Base-by-base conservation (phyloP, 495 filamentous ascomycete species). In the Penicillium cinerascens region DNA sequence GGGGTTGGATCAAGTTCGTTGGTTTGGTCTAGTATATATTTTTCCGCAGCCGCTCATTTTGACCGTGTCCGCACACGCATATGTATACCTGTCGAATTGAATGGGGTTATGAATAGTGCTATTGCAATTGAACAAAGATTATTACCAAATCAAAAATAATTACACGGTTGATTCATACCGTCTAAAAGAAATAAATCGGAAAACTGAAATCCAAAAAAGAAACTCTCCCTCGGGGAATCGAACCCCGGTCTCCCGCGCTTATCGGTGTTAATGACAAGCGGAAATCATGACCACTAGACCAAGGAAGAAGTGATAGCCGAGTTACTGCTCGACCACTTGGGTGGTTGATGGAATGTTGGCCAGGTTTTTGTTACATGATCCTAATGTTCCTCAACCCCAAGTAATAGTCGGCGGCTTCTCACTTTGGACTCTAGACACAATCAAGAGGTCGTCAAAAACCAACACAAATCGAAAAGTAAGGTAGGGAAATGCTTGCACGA, bases 221-320 rank as follows among this genome's bases (percentile, higher is more conserved):
- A 64, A 66, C 67, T 70, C 67, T 70, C 67, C 63, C 59, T 67
- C 74, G 69, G 74, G 74, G 74, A 78, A 78, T 78, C 74, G 74
- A 76, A 78, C 73, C 72, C 72, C 69, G 74, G 73, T 76, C 73
- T 77, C 73, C 71, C 73, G 73, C 74, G 67, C 64, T 67, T 68
- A 53, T 62, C 60, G 44, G 52, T 60, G 15, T 56, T 63, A 59
- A 59, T 75, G 73, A 76, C 73, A 75, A 74, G 72, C 73, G 72
- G 72, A 77, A 75, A 75, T 77, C 73, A 76, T 76, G 60, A 76
- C 73, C 71, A 75, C 71, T 75, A 72, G 69, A 71, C 65, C 67
- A 71, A 65, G 56, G 59, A 58, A 65, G 56, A 60, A 51, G 17
- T 6, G 40, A 42, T 56, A 43, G 46, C n/a, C 40, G 59, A 63